Conservation (phyloP, 805 yeast species). For the Starmerella powellii region DNA sequence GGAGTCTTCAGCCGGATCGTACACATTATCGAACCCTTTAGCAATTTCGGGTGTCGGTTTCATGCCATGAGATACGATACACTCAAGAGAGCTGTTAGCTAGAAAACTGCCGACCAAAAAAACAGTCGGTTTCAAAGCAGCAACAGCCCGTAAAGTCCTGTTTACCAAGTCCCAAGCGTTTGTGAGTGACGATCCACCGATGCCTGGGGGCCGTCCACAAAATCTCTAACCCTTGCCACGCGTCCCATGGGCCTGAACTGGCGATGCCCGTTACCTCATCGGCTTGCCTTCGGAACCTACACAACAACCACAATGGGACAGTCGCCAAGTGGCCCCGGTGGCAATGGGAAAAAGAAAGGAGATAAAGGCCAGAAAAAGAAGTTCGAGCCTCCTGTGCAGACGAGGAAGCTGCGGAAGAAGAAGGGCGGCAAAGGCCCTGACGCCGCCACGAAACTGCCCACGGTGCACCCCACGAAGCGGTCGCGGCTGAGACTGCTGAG, state of each 20-base stretch:
- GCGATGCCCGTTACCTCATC: conserved; percentile 6
- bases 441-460: conserved; percentile 75
- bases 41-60: conserved; percentile 17
- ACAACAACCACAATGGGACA: conserved; percentile 22
- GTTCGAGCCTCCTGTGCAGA: conserved; percentile 96
- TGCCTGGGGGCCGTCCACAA: too few relatives aligned
- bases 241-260: too few relatives aligned
- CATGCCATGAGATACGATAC: too few relatives aligned
- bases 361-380: conserved; percentile 55
- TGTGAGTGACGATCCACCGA: too few relatives aligned
- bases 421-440: conserved; percentile 78
- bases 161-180: too few relatives aligned
- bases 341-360: conserved; percentile 22
- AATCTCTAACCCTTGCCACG: too few relatives aligned
- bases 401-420: conserved; percentile 74
- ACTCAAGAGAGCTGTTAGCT: too few relatives aligned
- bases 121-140: too few relatives aligned
- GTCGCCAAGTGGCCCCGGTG: conserved; percentile 24
- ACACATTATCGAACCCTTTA: conserved; percentile 36
- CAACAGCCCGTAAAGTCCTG: too few relatives aligned
- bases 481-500: conserved; percentile 82
- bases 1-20: conserved; percentile 93
- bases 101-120: neutral
- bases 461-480: conserved; percentile 82
- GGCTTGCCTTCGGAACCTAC: neutral